A percentile compares a stretch with the other conserved stretches of the same genome.
Evolutionary conservation across 2,329 filamentous ascomycete species (phyloP).

Genomic region (Pseudogymnoascus sp.): DNA sequence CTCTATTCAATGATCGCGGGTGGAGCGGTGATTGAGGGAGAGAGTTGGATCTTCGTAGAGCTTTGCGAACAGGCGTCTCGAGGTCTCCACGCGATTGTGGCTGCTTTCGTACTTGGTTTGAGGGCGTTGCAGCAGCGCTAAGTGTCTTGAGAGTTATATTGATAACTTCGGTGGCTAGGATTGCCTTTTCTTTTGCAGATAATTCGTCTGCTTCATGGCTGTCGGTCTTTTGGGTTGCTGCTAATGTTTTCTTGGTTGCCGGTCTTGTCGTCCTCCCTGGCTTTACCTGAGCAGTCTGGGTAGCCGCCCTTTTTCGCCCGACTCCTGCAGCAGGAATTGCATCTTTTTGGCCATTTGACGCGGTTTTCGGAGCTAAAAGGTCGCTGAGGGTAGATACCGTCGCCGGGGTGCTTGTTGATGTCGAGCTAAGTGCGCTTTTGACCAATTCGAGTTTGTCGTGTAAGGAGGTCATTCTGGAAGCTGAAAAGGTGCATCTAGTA

Average conservation of each 20-base stretch:
- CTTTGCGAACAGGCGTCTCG: conserved; percentile 34
- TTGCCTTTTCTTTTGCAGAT: conserved; percentile 52
- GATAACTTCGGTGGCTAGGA: conserved; percentile 65
- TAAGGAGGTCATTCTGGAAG: conserved; percentile 34
- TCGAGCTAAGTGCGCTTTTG: conserved; percentile 39
- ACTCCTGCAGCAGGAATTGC: background rate
- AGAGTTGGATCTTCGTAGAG: conserved; percentile 48
- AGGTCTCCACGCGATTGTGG: conserved; percentile 28
- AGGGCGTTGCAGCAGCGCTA: conserved; percentile 55
- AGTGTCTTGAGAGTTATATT: conserved; percentile 64
- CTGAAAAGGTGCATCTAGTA: conserved; percentile 17
- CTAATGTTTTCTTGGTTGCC: conserved; percentile 27
- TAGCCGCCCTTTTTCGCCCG: background rate
- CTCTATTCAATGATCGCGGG: conserved; percentile 53
- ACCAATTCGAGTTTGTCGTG: conserved; percentile 39
- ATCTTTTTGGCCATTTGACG: conserved; percentile 13
- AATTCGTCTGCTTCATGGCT: conserved; percentile 32
- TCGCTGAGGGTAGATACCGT: conserved; percentile 40
- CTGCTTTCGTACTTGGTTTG: conserved; percentile 19
- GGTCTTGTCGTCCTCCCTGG: conserved; percentile 22
- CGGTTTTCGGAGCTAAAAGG: conserved; percentile 35
- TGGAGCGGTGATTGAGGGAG: conserved; percentile 55
- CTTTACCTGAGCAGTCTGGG: conserved; percentile 12
- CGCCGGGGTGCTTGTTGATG: conserved; percentile 41
- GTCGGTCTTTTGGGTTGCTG: conserved; percentile 11